Evolutionary conservation across 768 basidiomycete species (phyloP).

Genomic region (Hirschioporus abietinus): DNA sequence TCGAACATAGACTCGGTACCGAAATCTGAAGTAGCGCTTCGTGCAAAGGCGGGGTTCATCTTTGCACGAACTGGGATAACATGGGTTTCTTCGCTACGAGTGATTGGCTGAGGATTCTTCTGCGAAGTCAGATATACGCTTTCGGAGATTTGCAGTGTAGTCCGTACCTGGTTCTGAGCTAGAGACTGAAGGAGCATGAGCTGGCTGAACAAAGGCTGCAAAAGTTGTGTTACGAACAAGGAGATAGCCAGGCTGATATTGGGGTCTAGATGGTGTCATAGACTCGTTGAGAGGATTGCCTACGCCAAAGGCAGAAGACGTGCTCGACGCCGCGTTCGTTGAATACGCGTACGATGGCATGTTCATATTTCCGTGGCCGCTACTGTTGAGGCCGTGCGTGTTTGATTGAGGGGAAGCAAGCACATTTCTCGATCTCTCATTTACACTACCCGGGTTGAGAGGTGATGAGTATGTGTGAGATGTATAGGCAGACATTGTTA

Average conservation of each 20-base stretch:
- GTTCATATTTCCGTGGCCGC: neutral
- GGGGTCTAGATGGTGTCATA: constrained; percentile 65
- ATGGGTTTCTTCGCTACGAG: constrained; percentile 68
- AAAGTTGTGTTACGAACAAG: constrained; percentile 45
- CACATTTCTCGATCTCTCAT: neutral
- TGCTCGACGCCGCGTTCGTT: neutral
- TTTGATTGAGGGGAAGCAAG: neutral
- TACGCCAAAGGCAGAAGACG: neutral
- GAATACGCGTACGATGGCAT: neutral
- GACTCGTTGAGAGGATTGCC: constrained; percentile 54
- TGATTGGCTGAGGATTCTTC: constrained; percentile 44
- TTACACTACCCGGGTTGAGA: neutral
- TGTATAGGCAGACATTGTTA: neutral
- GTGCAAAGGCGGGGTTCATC: constrained; percentile 62
- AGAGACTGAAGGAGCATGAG: constrained; percentile 41
- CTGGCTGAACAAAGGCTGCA: constrained; percentile 4
- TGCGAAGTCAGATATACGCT: constrained; percentile 14
- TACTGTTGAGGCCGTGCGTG: neutral
- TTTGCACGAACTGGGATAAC: constrained; percentile 78
- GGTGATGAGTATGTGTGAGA: neutral
- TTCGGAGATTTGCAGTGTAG: neutral
- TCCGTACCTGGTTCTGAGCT: constrained; percentile 51
- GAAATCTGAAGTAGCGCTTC: constrained; percentile 64
- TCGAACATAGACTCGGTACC: constrained; percentile 86
- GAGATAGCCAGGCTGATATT: constrained; percentile 78